phyloP scores from a whole-genome alignment of 2,329 filamentous ascomycete species.

The Exophiala spinifera region DNA sequence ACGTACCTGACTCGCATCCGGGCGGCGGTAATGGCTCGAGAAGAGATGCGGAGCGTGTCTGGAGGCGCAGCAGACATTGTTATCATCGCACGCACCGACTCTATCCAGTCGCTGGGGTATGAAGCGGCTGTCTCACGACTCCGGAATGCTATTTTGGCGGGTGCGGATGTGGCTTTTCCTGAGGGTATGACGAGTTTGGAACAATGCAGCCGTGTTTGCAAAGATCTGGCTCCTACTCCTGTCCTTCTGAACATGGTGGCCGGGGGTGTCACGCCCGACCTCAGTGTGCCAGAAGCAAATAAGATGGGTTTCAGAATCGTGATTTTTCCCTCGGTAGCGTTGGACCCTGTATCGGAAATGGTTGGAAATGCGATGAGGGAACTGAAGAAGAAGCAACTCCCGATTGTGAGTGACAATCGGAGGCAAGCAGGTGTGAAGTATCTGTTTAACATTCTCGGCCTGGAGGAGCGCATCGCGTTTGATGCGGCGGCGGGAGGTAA shows the following conservation, averaged over 20 bases:
- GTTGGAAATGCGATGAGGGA: neutral
- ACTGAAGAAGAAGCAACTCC: neutral
- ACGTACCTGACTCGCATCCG: constrained; percentile 38
- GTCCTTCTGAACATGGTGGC: constrained; percentile 46
- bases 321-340: constrained; percentile 47
- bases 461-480: too few species aligned
- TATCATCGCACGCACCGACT: constrained; percentile 43
- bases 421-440: too few species aligned
- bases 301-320: constrained; percentile 43
- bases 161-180: constrained; percentile 42
- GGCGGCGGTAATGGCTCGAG: constrained; percentile 40
- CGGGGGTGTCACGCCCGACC: constrained; percentile 39
- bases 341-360: constrained; percentile 39
- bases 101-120: constrained; percentile 34
- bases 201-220: constrained; percentile 36
- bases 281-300: constrained; percentile 38
- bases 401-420: too few species aligned
- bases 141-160: constrained; percentile 37
- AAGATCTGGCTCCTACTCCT: constrained; percentile 39
- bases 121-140: constrained; percentile 39
- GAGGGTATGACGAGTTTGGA: constrained; percentile 41
- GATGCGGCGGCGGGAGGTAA: too few species aligned
- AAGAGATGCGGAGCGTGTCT: constrained; percentile 21
- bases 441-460: too few species aligned
- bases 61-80: constrained; percentile 38